Evolutionary conservation across 306 rosid genomes (phyloP), one percentile per base, ranked within the genome.

Genomic region (Canavalia gladiata): DNA sequence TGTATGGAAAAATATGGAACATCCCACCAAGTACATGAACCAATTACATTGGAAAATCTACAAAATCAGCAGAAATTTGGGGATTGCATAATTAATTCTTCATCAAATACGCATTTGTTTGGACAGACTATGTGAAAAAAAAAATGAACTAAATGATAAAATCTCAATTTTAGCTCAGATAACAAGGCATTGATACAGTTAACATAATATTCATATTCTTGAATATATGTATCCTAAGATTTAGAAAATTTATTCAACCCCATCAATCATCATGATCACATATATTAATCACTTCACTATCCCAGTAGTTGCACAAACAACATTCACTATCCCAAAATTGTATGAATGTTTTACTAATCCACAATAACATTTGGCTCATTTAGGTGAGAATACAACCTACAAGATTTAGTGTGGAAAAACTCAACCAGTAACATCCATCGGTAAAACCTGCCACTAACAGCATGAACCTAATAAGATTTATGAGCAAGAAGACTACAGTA

Each of bases 1-100:
- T 63, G 29, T 42, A 80, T 13, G 84, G 6, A 56, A 71, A 78
- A 13, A 58, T 68, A 72, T 49, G 64, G 41, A 18, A 46, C 59
- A 79, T 58, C 5, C 4, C 30, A 39, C 68, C 68, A 71, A 37
- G 45, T 3, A 54, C 6, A 45, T 35, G 28, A 52, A 46, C 47
- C 45, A 76, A 79, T 67, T n/a, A 50, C 50, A 70, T 10, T 30
- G 7, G 52, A 42, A 74, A 75, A 54, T 13, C 67, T 33, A 52
- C 39, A 63, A 35, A 50, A 13, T 46, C n/a, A 2, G 10, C 57
- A 70, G 67, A 63, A 75, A 46, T 50, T 69, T 35, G 35, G 76
- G 7, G 63, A 75, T 43, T 73, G 39, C 49, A 46, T 51, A 4
- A 66, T 18, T 18, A 18, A 13, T 46, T 46, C 42, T 66, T 43